Evolutionary conservation across 108 stramenopile species (phyloP).

Genomic region (Cylindrotheca fusiformis): DNA sequence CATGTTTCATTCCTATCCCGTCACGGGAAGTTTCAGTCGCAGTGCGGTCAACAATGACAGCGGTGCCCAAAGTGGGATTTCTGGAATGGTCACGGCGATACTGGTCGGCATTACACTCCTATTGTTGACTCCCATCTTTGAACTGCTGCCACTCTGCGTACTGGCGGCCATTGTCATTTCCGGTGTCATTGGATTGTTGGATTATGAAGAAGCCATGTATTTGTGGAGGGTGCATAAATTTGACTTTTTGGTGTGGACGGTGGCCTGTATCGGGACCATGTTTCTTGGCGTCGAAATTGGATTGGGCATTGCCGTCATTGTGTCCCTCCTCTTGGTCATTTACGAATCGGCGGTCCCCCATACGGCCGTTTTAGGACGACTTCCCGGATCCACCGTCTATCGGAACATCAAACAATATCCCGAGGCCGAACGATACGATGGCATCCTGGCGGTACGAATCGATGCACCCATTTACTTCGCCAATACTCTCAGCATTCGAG

Average conservation of each 20-base stretch:
- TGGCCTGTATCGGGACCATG: constrained; percentile 53
- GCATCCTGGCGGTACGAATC: constrained; percentile 54
- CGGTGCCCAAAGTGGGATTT: constrained; percentile 66
- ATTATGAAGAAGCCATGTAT: constrained; percentile 53
- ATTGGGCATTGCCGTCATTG: constrained; percentile 51
- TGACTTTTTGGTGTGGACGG: constrained; percentile 64
- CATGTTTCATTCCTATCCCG: constrained; percentile 62
- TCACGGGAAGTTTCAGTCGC: constrained; percentile 69
- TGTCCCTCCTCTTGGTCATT: constrained; percentile 59
- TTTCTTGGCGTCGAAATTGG: constrained; percentile 74
- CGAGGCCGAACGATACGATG: constrained; percentile 46
- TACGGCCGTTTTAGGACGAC: constrained; percentile 55
- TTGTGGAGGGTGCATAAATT: constrained; percentile 62
- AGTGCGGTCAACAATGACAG: constrained; percentile 73
- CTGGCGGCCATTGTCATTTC: constrained; percentile 74
- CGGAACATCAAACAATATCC: constrained; percentile 62
- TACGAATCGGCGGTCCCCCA: constrained; percentile 63
- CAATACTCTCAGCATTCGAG: constrained; percentile 47
- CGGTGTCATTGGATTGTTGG: constrained; percentile 59
- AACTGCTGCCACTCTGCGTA: constrained; percentile 52
- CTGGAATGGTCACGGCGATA: constrained; percentile 57
- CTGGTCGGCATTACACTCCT: constrained; percentile 65
- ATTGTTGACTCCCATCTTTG: constrained; percentile 77
- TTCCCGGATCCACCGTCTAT: constrained; percentile 57
- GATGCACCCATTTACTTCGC: constrained; percentile 73